Evolutionary conservation across 495 filamentous ascomycete genomes (phyloP).

Genomic region (Lepraria neglecta): DNA sequence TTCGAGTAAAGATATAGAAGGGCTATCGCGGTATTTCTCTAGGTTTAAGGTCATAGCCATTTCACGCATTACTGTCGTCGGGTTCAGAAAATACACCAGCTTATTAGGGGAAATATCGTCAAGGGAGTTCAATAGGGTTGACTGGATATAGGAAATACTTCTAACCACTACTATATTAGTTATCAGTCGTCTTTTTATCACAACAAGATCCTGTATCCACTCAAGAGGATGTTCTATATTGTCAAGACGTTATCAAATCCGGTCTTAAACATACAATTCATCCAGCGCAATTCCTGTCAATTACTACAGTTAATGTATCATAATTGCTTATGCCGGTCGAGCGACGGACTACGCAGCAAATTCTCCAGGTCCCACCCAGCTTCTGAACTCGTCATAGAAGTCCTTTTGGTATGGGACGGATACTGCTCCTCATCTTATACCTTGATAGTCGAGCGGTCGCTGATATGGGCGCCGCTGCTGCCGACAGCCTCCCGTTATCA

Average conservation of each 20-base stretch:
- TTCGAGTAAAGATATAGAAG: neutral
- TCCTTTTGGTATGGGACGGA: neutral
- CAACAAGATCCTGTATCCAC: neutral
- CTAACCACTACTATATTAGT: neutral
- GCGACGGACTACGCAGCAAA: too few relatives aligned
- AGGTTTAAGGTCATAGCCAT: neutral
- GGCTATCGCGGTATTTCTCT: neutral
- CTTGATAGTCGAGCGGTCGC: slow-evolving; percentile 2
- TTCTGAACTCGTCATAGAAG: neutral
- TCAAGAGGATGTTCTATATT: neutral
- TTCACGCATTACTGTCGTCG: neutral
- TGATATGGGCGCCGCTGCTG: neutral
- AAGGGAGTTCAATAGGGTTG: too few relatives aligned
- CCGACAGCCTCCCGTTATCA: slow-evolving; percentile 2
- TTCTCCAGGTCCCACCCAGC: neutral
- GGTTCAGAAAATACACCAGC: slow-evolving; percentile 6
- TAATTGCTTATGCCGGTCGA: neutral
- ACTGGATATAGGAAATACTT: neutral
- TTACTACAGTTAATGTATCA: neutral
- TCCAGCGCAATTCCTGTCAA: neutral
- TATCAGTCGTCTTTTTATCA: slow-evolving; percentile 1
- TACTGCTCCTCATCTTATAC: neutral
- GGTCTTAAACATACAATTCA: neutral
- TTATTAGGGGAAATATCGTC: neutral
- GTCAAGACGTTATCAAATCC: neutral